Conservation (phyloP, 345 rosid genomes). For the Salix koriyanagi region DNA sequence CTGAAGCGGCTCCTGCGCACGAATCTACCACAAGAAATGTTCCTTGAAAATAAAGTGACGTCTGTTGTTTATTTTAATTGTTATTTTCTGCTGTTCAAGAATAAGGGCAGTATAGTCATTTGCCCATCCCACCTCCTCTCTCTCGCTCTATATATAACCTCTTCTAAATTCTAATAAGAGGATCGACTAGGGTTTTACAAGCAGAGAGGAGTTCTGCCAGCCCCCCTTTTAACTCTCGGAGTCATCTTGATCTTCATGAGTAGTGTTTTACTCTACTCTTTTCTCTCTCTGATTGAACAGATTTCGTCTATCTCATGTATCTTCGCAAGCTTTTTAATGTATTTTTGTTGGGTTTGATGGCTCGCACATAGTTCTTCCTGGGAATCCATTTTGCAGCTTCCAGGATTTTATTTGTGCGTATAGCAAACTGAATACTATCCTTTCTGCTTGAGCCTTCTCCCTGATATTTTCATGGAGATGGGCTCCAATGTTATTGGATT, state of each 20-base stretch:
- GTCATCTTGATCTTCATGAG: not conserved
- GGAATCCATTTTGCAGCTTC: not conserved
- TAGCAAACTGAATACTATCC: not conserved
- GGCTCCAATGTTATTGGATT: slow-evolving; percentile 50
- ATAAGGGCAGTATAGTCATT: not conserved
- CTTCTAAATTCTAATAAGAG: not conserved
- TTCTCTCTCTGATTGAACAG: not conserved
- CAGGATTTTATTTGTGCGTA: slow-evolving; percentile 26
- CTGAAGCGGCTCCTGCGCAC: not conserved
- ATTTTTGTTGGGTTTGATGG: not conserved
- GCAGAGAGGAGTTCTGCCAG: not conserved
- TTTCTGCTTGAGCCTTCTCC: slow-evolving; percentile 19
- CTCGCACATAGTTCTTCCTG: slow-evolving; percentile 17
- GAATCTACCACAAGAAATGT: not conserved
- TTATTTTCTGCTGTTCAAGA: too few relatives aligned
- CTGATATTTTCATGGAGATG: slow-evolving; percentile 22
- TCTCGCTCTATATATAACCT: not conserved
- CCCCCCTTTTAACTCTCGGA: not conserved
- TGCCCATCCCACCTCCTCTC: not conserved
- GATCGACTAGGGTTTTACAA: not conserved
- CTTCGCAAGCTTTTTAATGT: not conserved
- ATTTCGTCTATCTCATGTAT: not conserved
- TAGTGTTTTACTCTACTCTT: not conserved
- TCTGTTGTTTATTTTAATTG: too few relatives aligned
- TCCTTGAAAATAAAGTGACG: too few relatives aligned